Evolutionary conservation across 352 stramenopile genomes (phyloP), one percentile per base, ranked within the genome.

Genomic region (Plasmopara viticola): DNA sequence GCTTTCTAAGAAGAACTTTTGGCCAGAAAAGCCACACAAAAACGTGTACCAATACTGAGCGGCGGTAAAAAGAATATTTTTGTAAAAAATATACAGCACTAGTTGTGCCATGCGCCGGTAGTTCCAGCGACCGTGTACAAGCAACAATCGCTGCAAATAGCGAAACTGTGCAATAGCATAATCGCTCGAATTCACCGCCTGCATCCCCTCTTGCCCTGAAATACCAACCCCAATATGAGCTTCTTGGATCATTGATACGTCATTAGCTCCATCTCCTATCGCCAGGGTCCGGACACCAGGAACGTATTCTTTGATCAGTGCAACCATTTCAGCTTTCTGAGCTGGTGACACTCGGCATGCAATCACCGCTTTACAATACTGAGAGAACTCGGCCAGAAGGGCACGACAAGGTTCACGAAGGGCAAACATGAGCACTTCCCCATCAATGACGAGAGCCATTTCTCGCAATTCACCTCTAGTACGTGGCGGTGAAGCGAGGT

Each of bases 201-300:
- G 93, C 62, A 95, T 79, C 13, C 91, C 91, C 63, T 97, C 91
- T 56, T 96, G 86, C 0, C 91, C 91, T 2, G 71, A 90, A 41
- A 97, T 97, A 3, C 90, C 91, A 7, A 97, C 77, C 31, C 90
- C 90, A 17, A 97, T 73, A 48, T 97, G 82, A 15, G 86, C 90
- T 60, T 90, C 81, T 66, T 97, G 87, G 47, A 98, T 97, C 93
- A 98, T 98, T 12, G 85, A 87, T 2, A 98, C 94, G 53, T 98
- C 94, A 55, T 98, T 98, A 1, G 93, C 94, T 38, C 94, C 94
- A 56, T 98, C 94, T 25, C 94, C 90, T 40, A 97, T 97, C 15
- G 86, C 78, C 2, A 97, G 68, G 14, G 86, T 97, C 7, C 74
- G 72, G 8, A 86, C 75, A 6, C 77, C 76, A 31, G 76, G 68